phyloP scores from a whole-genome alignment of 495 filamentous ascomycete genomes.

The Xylaria venustula region DNA sequence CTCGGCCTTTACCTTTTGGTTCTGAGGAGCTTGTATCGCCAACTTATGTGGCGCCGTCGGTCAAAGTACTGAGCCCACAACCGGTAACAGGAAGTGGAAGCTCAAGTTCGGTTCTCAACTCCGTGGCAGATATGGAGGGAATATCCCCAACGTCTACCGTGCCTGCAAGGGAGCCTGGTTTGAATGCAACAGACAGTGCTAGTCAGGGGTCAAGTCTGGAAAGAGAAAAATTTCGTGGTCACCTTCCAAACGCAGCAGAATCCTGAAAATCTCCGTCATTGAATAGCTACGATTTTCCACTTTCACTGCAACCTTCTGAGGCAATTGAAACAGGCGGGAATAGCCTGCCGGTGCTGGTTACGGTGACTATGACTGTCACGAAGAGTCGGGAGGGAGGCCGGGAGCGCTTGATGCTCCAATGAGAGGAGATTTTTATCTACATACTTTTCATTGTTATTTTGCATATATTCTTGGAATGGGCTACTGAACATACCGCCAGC shows the following conservation, averaged over 20 bases:
- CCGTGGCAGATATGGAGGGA: conserved; percentile 14
- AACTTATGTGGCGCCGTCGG: conserved; percentile 42
- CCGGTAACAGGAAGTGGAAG: conserved; percentile 37
- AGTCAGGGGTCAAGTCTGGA: background rate
- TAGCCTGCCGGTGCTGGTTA: background rate
- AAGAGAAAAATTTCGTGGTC: too few species aligned
- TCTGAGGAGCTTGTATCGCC: conserved; percentile 46
- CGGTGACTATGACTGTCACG: background rate
- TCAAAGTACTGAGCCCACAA: conserved; percentile 37
- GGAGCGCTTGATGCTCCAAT: background rate
- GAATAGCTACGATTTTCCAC: too few species aligned
- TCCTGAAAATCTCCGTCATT: too few species aligned
- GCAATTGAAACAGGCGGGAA: too few species aligned
- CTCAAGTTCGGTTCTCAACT: conserved; percentile 30
- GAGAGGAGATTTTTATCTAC: background rate
- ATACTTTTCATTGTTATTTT: background rate
- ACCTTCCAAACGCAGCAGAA: too few species aligned
- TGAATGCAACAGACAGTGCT: background rate
- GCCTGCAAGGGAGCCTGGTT: background rate
- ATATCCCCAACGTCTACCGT: background rate
- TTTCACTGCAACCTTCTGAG: too few species aligned
- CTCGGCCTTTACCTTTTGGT: conserved; percentile 45
- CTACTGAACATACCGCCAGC: background rate
- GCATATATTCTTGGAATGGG: background rate
- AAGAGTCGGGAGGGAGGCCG: background rate